These are phyloP conservation scores for Hsuehochloa calcarea DNA, from an alignment of 176 grass and related monocot species.

Conservation along the genomic window DNA sequence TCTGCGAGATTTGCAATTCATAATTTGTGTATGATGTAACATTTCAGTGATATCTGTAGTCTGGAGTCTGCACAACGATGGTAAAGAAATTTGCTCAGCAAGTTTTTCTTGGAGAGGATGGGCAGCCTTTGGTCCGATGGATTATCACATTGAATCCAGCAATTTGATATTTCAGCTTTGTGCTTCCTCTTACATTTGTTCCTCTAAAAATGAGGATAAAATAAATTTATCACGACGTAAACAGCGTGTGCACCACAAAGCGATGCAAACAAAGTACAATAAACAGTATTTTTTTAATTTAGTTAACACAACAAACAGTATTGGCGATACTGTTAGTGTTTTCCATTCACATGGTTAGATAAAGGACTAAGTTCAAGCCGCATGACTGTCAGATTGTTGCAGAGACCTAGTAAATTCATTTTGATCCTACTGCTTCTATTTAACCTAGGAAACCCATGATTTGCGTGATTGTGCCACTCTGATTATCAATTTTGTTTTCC, in stretches of 20 bases:
- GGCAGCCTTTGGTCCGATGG: neutral
- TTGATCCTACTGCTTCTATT: too few relatives aligned
- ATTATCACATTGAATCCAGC: neutral
- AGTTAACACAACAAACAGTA: neutral
- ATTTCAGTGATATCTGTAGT: too few relatives aligned
- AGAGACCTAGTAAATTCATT: too few relatives aligned
- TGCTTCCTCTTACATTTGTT: neutral
- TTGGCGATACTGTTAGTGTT: neutral
- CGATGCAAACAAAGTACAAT: neutral
- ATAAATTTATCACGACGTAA: neutral
- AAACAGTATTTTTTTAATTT: neutral
- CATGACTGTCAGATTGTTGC: neutral
- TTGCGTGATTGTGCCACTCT: too few relatives aligned
- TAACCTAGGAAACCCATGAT: too few relatives aligned
- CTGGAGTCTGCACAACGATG: neutral
- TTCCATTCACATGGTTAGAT: neutral
- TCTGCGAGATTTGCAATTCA: neutral
- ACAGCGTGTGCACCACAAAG: neutral
- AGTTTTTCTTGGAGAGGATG: neutral
- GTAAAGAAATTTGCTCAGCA: neutral
- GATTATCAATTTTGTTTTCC: too few relatives aligned
- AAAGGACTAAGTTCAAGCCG: neutral
- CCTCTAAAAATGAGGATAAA: neutral
- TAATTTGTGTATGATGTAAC: neutral
- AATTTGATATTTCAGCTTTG: neutral